These are phyloP conservation scores for Priceomyces castillae DNA, from an alignment of 805 yeast species.

Conservation along the genomic window DNA sequence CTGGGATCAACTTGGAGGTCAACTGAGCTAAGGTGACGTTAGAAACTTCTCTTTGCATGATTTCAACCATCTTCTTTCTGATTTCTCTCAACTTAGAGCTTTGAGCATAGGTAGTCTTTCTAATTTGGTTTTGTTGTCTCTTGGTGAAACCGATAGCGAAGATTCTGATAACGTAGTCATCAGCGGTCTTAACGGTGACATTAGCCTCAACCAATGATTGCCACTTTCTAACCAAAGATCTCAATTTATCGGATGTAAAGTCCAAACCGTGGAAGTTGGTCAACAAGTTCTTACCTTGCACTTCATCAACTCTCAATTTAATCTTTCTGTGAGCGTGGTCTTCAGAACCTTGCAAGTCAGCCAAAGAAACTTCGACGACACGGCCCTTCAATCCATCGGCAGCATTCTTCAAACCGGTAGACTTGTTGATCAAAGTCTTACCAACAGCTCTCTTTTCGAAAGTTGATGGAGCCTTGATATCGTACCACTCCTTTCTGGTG, in stretches of 20 bases:
- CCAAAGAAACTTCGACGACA: slow-evolving; percentile 86
- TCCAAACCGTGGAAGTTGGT: slow-evolving; percentile 99
- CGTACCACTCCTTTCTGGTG: slow-evolving; percentile 97
- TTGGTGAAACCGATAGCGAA: slow-evolving; percentile 96
- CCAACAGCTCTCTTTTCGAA: slow-evolving; percentile 96
- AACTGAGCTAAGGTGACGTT: slow-evolving; percentile 91
- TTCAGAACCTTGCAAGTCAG: slow-evolving; percentile 95
- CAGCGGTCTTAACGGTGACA: slow-evolving; percentile 94
- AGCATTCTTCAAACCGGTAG: slow-evolving; percentile 94
- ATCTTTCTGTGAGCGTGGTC: slow-evolving; percentile 95
- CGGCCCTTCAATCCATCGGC: slow-evolving; percentile 96
- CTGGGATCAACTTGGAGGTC: slow-evolving; percentile 93
- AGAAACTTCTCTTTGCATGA: slow-evolving; percentile 89
- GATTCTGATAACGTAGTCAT: slow-evolving; percentile 90
- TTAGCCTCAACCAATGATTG: slow-evolving; percentile 94
- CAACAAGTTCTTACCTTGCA: slow-evolving; percentile 93
- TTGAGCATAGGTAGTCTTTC: slow-evolving; percentile 95
- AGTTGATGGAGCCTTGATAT: slow-evolving; percentile 95
- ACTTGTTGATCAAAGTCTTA: slow-evolving; percentile 93
- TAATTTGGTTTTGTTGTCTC: slow-evolving; percentile 90
- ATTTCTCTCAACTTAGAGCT: slow-evolving; percentile 92
- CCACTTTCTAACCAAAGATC: slow-evolving; percentile 96
- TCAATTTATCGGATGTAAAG: slow-evolving; percentile 93
- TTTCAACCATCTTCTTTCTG: slow-evolving; percentile 91
- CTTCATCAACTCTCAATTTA: slow-evolving; percentile 94